Base-by-base conservation (phyloP, 2,329 filamentous ascomycete genomes). In the Trichoderma gracile region DNA sequence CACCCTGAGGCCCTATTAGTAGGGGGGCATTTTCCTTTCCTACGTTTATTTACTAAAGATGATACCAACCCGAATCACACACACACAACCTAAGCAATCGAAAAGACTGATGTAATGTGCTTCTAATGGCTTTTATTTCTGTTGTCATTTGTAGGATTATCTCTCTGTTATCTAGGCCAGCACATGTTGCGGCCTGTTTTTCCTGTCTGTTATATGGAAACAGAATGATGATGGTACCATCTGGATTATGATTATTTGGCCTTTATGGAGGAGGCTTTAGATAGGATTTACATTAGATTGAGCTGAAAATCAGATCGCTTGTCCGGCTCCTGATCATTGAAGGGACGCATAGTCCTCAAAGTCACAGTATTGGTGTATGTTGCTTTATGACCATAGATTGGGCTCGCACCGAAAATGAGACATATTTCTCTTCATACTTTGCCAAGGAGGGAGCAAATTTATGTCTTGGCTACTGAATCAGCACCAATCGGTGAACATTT, bases 71-170 rank as follows among this genome's bases (percentile, higher is more conserved):
- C 3, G 14, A 50, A 57, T 42, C 8, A 56, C 42, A 19, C 47
- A 59, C 8, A 56, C 42, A 19, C 47, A 59, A 64, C 10, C 61
- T 25, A 23, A 38, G 38, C 1, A 38, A 17, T 23, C 12, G 12
- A 27, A 52, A 56, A 53, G 30, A 66, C 68, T 52, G 62, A 46
- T 63, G 67, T 15, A 45, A 49, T 5, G 50, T 33, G n/a, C 19
- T 40, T 49, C 14, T 7, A 7, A 50, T 17, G 43, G 14, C 25
- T 53, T 50, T 27, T 65, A 45, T 55, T 64, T 50, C 56, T 56
- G 64, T 64, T 62, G 62, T 71, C 64, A 67, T 70, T 59, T 78
- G 77, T 78, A 77, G 69, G 69, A 76, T 64, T 77, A 77, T 66
- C 68, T 64, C 72, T 73, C 70, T 71, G 42, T 43, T 57, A 23